Evolutionary conservation across 1,284 basidiomycete genomes (phyloP), one percentile per base, ranked within the genome.

Genomic region (Sanghuangporus weigelae): DNA sequence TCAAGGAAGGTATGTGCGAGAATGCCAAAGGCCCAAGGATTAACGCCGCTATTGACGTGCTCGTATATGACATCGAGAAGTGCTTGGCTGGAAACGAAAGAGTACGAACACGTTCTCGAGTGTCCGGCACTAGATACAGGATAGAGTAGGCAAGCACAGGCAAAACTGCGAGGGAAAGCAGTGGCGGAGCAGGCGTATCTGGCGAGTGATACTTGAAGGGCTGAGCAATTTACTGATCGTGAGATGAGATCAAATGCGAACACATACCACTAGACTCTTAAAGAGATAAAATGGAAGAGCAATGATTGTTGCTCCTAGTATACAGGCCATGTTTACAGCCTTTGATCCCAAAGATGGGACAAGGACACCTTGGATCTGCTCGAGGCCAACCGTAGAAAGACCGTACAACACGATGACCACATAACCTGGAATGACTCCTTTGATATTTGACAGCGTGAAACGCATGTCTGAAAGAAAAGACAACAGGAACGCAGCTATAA

Each of bases 231-330:
- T 62, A 67, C 62, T 44, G 35, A 46, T 31, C 38, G 11, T n/a
- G 69, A 65, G 58, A 55, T 56, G 23, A 46, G 19, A 36, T 48
- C 57, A 57, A 11, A 55, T 1, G 10, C 7, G 11, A 8, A 56
- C n/a, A 73, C 84, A 67, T 69, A 90, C 89, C 64, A 88, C 63
- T 7, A 85, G 70, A 63, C 78, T 78, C 68, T 81, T 78, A 68
- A 88, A 83, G 16, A 81, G 68, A 68, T 90, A 91, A 60, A 89
- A 78, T 12, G 85, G 84, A 44, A 89, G 76, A 3, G 81, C 81
- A 69, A 90, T 79, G 14, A 84, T 63, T 23, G 82, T 83, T 42
- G 87, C 87, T 36, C 87, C 89, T 3, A 90, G 71, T 1, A 81
- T 81, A 64, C 79, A 82, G 4, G 81, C 77, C 21, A 84, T 82